phyloP scores from a whole-genome alignment of 1,284 basidiomycete genomes.

The Violaceomyces palustris region DNA sequence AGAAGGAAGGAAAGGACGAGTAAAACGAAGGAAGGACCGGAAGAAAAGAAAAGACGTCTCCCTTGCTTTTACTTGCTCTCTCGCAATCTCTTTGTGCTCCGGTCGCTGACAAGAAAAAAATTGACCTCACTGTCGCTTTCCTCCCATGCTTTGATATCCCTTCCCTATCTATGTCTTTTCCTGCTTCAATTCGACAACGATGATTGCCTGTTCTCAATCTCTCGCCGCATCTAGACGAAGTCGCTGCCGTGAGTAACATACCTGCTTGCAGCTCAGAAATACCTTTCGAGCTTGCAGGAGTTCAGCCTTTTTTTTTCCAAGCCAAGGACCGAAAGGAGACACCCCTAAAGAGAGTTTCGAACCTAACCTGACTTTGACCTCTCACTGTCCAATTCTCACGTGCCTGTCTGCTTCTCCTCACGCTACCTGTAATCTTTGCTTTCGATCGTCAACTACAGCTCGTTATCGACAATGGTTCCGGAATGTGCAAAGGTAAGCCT shows the following conservation, averaged over 20 bases:
- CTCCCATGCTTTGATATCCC: background rate
- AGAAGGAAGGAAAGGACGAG: too few species aligned
- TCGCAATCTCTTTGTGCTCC: too few species aligned
- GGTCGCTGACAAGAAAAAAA: too few species aligned
- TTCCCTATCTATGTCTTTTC: background rate
- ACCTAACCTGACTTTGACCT: background rate
- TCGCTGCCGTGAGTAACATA: constrained; percentile 46
- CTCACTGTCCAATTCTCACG: background rate
- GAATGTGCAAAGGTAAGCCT: constrained; percentile 51
- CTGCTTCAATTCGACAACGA: background rate
- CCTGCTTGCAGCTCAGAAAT: background rate
- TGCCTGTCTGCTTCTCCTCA: background rate
- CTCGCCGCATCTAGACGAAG: constrained; percentile 47
- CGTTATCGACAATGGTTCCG: constrained; percentile 54
- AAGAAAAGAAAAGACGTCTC: too few species aligned
- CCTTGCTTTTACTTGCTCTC: background rate
- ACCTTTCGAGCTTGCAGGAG: background rate
- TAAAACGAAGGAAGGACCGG: too few species aligned
- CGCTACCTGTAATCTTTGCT: background rate
- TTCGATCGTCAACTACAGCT: constrained; percentile 26
- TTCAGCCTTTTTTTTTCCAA: background rate
- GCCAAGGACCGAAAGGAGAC: background rate
- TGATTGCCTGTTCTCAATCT: too few species aligned
- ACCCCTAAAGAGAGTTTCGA: background rate
- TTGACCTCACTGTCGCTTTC: background rate